Evolutionary conservation across 352 stramenopile species (phyloP).

Genomic region (Phytophthora brassicae): DNA sequence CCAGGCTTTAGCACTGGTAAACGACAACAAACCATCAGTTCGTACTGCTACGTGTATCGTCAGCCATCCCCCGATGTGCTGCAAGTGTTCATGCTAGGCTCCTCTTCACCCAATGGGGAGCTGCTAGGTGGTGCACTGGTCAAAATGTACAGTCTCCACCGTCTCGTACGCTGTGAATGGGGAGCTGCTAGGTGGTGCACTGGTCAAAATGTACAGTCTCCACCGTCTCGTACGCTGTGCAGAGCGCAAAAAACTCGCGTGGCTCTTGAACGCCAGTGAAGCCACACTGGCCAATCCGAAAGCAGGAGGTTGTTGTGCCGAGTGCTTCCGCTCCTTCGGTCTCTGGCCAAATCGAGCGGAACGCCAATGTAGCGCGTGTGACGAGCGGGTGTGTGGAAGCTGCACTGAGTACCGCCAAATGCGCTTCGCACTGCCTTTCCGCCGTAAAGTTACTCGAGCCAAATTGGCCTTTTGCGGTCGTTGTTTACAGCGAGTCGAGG

Average conservation of each 20-base stretch:
- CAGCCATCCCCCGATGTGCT: conserved; percentile 28
- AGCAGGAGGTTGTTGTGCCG: conserved; percentile 30
- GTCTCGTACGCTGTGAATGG: conserved; percentile 27
- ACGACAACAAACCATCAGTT: conserved; percentile 29
- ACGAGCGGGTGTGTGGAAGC: conserved; percentile 33
- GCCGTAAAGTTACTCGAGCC: conserved; percentile 25
- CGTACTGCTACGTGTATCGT: conserved; percentile 43
- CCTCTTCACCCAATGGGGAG: conserved; percentile 31
- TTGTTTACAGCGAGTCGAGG: conserved; percentile 32
- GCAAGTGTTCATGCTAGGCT: conserved; percentile 37
- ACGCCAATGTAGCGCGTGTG: conserved; percentile 35
- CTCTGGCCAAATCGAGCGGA: conserved; percentile 27
- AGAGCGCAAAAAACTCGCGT: conserved; percentile 39
- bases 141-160: conserved; percentile 36
- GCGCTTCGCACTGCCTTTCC: conserved; percentile 31
- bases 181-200: conserved; percentile 24
- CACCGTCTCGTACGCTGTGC: conserved; percentile 26
- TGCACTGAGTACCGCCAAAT: conserved; percentile 31
- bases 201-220: conserved; percentile 36
- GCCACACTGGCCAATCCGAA: conserved; percentile 26
- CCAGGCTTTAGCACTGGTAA: conserved; percentile 17
- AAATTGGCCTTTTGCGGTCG: conserved; percentile 36
- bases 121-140: conserved; percentile 26
- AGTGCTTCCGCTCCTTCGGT: conserved; percentile 32
- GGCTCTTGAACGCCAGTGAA: conserved; percentile 32